Evolutionary conservation across 2,329 filamentous ascomycete genomes (phyloP), one percentile per base, ranked within the genome.

Genomic region (Trichophaea hybrida): DNA sequence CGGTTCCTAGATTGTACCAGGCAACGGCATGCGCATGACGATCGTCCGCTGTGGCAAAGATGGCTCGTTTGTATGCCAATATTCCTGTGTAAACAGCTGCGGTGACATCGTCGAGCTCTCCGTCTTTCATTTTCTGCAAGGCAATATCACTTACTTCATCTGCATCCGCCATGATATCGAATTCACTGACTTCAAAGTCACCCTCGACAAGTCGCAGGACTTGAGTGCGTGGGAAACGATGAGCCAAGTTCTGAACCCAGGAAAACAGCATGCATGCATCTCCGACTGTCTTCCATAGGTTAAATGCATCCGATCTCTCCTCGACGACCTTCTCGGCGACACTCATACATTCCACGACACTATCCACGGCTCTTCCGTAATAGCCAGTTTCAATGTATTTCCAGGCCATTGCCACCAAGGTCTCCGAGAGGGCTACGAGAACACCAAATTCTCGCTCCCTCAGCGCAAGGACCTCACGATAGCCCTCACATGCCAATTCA

Each of bases 1-100:
- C 86, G 87, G 90, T 97, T 46, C 93, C 93, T 15, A 98, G 76
- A 69, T 98, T 98, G 73, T 95, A 98, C 78, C 91, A 93, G 0
- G 90, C 88, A n/a, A 97, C 87, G 1, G 93, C 88, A 72, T 94
- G 90, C 2, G 91, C 90, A 70, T 96, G 87, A 6, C 81, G 71
- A 69, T 98, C 90, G 60, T 83, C 76, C 0, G 82, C 75, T 13
- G 84, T 85, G 43, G 83, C 79, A 66, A 85, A 75, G 12, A 97
- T 83, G 6, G 89, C 89, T 64, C 87, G 81, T 71, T 97, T 98
- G 71, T 94, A 87, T 5, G 88, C 86, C 15, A 97, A 74, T 33
- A 97, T 86, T 0, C 85, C 80, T 12, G 85, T 81, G 62, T 86
- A 79, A 0, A 94, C 72, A 62, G 79, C 83, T 62, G 77, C 74